phyloP scores from a whole-genome alignment of 106 monocot genomes.

The Dendrobium huoshanense region DNA sequence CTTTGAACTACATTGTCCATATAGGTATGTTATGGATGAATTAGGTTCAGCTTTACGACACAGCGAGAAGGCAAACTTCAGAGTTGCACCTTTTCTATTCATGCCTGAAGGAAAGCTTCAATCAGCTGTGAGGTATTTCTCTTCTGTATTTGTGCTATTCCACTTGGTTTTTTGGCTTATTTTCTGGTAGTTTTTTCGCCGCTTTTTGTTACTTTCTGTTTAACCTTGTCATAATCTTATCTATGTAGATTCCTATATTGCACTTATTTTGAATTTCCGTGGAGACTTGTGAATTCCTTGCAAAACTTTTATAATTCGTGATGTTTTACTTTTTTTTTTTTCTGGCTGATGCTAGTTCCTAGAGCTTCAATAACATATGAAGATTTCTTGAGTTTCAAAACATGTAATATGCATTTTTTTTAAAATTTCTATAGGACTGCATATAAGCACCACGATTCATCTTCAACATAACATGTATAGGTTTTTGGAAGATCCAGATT shows the following conservation, averaged over 20 bases:
- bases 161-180: not conserved
- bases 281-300: not conserved
- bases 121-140: constrained; percentile 75
- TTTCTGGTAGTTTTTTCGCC: not conserved
- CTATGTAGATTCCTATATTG: not conserved
- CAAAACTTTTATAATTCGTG: not conserved
- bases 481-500: no score
- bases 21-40: constrained; percentile 99
- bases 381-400: not conserved
- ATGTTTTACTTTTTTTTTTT: not conserved
- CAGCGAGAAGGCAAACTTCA: constrained; percentile 87
- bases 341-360: not conserved
- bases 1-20: not conserved
- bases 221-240: not conserved
- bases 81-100: constrained; percentile 83
- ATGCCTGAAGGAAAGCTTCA: constrained; percentile 83
- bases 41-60: constrained; percentile 91
- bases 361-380: not conserved
- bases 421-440: no score
- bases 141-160: constrained; percentile 8
- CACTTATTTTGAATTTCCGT: not conserved
- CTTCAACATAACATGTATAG: no score
- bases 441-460: no score
- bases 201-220: not conserved
- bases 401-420: no score